Evolutionary conservation across 805 yeast genomes (phyloP), one percentile per base, ranked within the genome.

Genomic region (Zygosaccharomyces gambellarensis): DNA sequence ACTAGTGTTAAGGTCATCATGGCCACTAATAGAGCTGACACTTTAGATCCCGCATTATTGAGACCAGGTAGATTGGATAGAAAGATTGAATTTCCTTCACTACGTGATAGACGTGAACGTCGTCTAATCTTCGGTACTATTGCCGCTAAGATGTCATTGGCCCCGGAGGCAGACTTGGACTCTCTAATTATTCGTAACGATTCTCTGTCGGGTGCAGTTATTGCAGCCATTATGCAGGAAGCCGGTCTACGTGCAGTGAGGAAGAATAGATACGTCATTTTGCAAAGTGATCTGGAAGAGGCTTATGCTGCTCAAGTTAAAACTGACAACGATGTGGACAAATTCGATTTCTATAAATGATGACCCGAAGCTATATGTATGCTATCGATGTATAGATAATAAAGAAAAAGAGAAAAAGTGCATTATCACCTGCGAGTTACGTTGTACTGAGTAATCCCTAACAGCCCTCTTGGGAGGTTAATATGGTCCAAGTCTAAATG

Each of bases 21-120:
- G 99, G 99, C 99, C 38, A 94, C 99, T 10, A 94, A 94, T 72
- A 86, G 99, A 74, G 96, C 97, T n/a, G 99, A 94, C 67, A 94
- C 99, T 2, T 80, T 94, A 60, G 99, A 94, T 71, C 99, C 99
- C 4, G 99, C 99, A 10, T 76, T 94, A 59, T 80, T 94, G 69
- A 87, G 99, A 74, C 97, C 99, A 17, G 99, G 99, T 58, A 87
- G 99, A 74, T 79, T 94, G 68, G 99, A 94, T 71, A 82, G 99
- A 70, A 95, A 95, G 71, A 95, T 94, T 60, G 99, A 94, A 71
- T 95, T 94, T 71, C 99, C 99, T 45, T 83, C 89, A 19, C 77
- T 94, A 69, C 87, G 95, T 64, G 99, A 94, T 68, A 83, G 99
- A 73, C 85, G 99, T 73, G 99, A 94, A 69, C 86, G 99, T 71